Evolutionary conservation across 2,329 filamentous ascomycete genomes (phyloP).

Genomic region (Sordariomycetes sp.): DNA sequence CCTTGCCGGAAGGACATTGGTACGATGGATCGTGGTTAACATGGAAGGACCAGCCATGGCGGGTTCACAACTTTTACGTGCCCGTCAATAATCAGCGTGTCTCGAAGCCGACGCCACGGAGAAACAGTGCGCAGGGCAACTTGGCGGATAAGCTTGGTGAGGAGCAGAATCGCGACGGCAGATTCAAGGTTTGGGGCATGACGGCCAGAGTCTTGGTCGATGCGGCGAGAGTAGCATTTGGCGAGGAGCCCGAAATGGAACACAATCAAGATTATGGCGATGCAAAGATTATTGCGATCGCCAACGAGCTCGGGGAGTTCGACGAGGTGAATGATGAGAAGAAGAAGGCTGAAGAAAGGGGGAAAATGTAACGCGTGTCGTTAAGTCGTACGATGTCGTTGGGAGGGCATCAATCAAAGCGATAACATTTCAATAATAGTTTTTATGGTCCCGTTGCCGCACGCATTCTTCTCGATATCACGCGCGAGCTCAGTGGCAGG

Average conservation of each 20-base stretch:
- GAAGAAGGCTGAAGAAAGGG: conserved; percentile 12
- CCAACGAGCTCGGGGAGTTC: conserved; percentile 35
- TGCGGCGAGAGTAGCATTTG: conserved; percentile 76
- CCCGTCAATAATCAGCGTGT: conserved; percentile 65
- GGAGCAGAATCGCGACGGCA: conserved; percentile 33
- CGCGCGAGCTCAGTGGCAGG: conserved; percentile 63
- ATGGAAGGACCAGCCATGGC: conserved; percentile 73
- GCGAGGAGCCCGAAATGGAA: conserved; percentile 75
- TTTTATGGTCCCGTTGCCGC: neutral
- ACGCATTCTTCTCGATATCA: neutral
- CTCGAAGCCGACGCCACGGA: conserved; percentile 41
- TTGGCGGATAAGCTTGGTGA: conserved; percentile 35
- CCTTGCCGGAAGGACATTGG: conserved; percentile 55
- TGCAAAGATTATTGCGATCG: conserved; percentile 36
- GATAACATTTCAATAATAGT: neutral
- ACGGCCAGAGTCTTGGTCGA: conserved; percentile 87
- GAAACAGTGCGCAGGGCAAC: conserved; percentile 30
- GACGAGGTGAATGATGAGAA: conserved; percentile 26
- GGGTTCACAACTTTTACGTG: conserved; percentile 86
- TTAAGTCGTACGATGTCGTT: neutral
- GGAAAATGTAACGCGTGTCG: conserved; percentile 10
- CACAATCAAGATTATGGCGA: conserved; percentile 46
- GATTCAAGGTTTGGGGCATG: conserved; percentile 91
- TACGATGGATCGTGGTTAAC: conserved; percentile 76
- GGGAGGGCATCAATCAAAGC: no score